Conservation (phyloP, 2,329 filamentous ascomycete species). For the Aureobasidium leucospermi region DNA sequence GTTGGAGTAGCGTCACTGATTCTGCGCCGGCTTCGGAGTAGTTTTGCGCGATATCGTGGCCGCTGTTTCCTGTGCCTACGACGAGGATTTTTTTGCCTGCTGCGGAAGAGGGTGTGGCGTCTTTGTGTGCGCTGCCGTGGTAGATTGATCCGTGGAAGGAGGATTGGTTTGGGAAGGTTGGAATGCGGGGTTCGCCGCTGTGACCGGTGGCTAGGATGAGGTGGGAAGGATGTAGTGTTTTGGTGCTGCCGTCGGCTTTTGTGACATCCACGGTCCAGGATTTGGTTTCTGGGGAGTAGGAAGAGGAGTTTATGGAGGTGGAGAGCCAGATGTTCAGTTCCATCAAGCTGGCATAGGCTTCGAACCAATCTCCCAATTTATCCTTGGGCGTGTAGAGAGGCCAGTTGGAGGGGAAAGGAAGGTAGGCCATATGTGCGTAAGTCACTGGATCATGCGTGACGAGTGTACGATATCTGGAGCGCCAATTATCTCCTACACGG, state of each 20-base stretch:
- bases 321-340: slow-evolving; percentile 62
- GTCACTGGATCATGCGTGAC: slow-evolving; percentile 62
- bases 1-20: slow-evolving; percentile 60
- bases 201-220: slow-evolving; percentile 62
- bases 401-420: slow-evolving; percentile 58
- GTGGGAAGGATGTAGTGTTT: slow-evolving; percentile 54
- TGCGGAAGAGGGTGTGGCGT: slow-evolving; percentile 31
- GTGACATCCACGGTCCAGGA: slow-evolving; percentile 51
- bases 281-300: slow-evolving; percentile 44
- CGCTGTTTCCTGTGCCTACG: slow-evolving; percentile 44
- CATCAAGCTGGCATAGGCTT: slow-evolving; percentile 56
- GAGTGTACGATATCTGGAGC: slow-evolving; percentile 37
- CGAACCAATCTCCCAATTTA: slow-evolving; percentile 62
- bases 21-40: slow-evolving; percentile 56
- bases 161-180: slow-evolving; percentile 40
- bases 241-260: slow-evolving; percentile 35
- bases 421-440: slow-evolving; percentile 54
- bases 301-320: slow-evolving; percentile 42
- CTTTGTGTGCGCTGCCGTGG: slow-evolving; percentile 43
- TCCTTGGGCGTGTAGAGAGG: slow-evolving; percentile 66
- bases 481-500: slow-evolving; percentile 35
- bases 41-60: slow-evolving; percentile 46
- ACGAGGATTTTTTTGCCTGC: slow-evolving; percentile 40
- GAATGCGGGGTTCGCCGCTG: slow-evolving; percentile 56
- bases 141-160: slow-evolving; percentile 54